Evolutionary conservation across 2,329 filamentous ascomycete species (phyloP), one percentile per base, ranked within the genome.

Genomic region (Talaromyces sp.): DNA sequence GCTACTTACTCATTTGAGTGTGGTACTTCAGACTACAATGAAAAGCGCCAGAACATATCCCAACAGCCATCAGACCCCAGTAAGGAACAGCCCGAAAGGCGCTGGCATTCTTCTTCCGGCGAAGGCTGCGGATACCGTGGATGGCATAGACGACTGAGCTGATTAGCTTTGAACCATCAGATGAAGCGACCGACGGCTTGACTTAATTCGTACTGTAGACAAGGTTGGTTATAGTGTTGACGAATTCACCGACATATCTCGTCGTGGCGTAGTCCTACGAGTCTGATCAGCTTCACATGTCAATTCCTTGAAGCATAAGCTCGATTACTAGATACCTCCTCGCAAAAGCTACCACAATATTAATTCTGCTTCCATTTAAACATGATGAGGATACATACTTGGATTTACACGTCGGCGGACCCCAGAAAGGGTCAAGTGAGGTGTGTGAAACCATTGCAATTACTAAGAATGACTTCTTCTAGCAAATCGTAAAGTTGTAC

Each of bases 191-290:
- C 4, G 7, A 31, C n/a, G 5, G 57, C 11, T 21, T 12, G 40
- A 18, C 16, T 5, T 6, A 18, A 5, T 12, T 37, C 35, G 1
- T 14, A 72, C 71, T 66, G 48, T 75, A 80, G 3, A 73, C 66
- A 0, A 77, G 64, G 60, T 77, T 81, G 61, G 77, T 80, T 1
- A 80, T 64, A 0, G 77, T 80, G 63, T 81, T 81, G 66, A 80
- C 75, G 40, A 81, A 80, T 56, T 81, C 79, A 5, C 77, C 79
- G 21, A 80, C 69, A 35, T 77, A 80, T 21, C 75, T 69, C 8
- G 78, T 80, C 12, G 81, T 67, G 8, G 76, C 71, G 69, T 81
- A 81, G 63, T 74, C 71, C 71, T 73, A 62, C 39, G 8, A 42
- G 6, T 33, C 7, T 2, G 35, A 14, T 57, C 14, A 52, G 54